Conservation (phyloP, 2,329 filamentous ascomycete species). For the Didymella keratinophila region DNA sequence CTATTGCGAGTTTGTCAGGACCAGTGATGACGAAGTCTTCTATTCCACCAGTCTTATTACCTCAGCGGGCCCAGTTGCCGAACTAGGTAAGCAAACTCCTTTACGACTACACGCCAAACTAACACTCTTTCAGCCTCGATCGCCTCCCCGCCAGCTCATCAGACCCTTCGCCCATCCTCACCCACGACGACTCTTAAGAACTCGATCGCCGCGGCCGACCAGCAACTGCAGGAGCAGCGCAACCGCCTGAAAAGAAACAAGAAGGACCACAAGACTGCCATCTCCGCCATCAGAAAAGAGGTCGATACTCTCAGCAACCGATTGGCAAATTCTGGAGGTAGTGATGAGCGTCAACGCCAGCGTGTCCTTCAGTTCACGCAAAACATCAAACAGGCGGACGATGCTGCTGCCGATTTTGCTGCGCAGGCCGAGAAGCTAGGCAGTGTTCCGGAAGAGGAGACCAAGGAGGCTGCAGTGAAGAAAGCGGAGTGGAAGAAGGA, state of each 20-base stretch:
- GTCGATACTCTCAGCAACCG: slow-evolving; percentile 73
- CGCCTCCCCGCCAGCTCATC: slow-evolving; percentile 61
- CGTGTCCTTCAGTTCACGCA: slow-evolving; percentile 78
- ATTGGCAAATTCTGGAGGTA: slow-evolving; percentile 71
- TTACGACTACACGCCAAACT: background rate
- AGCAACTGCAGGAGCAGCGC: slow-evolving; percentile 73
- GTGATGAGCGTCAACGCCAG: slow-evolving; percentile 78
- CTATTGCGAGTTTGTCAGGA: slow-evolving; percentile 78
- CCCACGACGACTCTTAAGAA: slow-evolving; percentile 79
- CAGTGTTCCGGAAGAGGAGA: slow-evolving; percentile 68
- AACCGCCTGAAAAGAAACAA: slow-evolving; percentile 73
- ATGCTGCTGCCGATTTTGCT: slow-evolving; percentile 65
- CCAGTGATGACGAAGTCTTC: slow-evolving; percentile 69
- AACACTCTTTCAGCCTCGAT: slow-evolving; percentile 37
- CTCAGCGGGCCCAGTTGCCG: slow-evolving; percentile 64
- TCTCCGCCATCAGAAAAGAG: slow-evolving; percentile 74
- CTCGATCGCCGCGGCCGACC: slow-evolving; percentile 75
- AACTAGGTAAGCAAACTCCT: slow-evolving; percentile 59
- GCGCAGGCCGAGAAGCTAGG: slow-evolving; percentile 71
- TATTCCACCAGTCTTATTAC: slow-evolving; percentile 78
- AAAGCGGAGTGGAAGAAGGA: slow-evolving; percentile 67
- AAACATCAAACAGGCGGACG: slow-evolving; percentile 74
- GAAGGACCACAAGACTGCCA: slow-evolving; percentile 76
- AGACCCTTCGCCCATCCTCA: slow-evolving; percentile 74
- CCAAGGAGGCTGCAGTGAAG: slow-evolving; percentile 63